Evolutionary conservation across 768 basidiomycete species (phyloP), one percentile per base, ranked within the genome.

Genomic region (Mycena vitilis): DNA sequence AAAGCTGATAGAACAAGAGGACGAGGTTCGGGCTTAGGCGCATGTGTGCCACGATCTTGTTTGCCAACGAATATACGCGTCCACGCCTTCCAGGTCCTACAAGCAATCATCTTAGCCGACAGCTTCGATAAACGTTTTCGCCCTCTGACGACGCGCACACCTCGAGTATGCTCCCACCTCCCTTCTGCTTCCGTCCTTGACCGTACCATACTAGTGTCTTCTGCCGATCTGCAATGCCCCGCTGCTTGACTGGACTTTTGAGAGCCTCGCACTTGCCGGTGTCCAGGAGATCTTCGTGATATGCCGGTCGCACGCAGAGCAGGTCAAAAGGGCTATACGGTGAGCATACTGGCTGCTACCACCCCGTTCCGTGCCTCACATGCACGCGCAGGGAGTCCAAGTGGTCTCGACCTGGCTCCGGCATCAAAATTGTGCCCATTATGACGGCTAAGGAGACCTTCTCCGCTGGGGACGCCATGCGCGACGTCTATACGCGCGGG

Each of bases 281-380:
- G 95, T 99, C 42, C 94, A 96, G 77, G 95, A 98, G 80, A 93
- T 98, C 66, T 97, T 98, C 77, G 92, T 99, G 53, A 90, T 99
- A 73, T 96, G 96, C 77, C 89, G 94, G 67, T 96, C 95, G 57
- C 94, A 97, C 78, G 89, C 95, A 11, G 91, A 92, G 58, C 90
- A 92, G 73, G 91, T 98, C 74, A 93, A 95, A 77, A 84, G 87
- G 16, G 94, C 91, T 64, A 94, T 98, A 75, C 88, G 85, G 97
- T 97, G 73, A 76, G 90, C 30, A 30, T 30, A 30, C 58, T 52
- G 58, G 22, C 44, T 59, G 15, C 45, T 34, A 25, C 30, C 37
- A 49, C 44, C 47, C 63, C 61, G 70, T 58, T 66, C 51, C 69
- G 51, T 66, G 42, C 54, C 42, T 73, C 38, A 73, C 60, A 38